Evolutionary conservation across 805 yeast genomes (phyloP).

Genomic region (Candida qinlingensis): DNA sequence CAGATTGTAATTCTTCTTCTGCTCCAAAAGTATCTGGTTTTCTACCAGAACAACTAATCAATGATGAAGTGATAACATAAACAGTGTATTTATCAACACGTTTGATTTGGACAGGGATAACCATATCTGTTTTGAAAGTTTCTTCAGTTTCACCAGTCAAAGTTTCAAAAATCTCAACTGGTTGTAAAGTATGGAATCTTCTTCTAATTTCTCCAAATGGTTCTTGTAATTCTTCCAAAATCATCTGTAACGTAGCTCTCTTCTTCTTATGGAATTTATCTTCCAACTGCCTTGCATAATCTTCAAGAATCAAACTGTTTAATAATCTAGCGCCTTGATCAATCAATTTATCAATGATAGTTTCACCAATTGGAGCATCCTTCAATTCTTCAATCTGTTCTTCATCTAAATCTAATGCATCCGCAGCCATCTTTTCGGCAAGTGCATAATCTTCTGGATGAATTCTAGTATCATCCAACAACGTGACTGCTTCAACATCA

Average conservation of each 20-base stretch:
- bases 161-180: conserved; percentile 75
- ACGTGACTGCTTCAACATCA: conserved; percentile 59
- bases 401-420: conserved; percentile 93
- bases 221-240: conserved; percentile 78
- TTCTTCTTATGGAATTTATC: conserved; percentile 66
- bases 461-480: conserved; percentile 89
- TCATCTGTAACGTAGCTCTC: conserved; percentile 75
- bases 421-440: conserved; percentile 97
- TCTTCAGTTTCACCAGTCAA: conserved; percentile 82
- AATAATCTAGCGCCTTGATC: conserved; percentile 65
- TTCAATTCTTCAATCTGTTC: conserved; percentile 81
- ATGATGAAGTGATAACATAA: conserved; percentile 47
- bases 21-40: conserved; percentile 37
- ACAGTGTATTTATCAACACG: conserved; percentile 48
- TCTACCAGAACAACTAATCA: conserved; percentile 55
- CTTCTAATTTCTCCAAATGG: conserved; percentile 85
- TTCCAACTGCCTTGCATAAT: conserved; percentile 86
- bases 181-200: conserved; percentile 58
- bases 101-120: conserved; percentile 70
- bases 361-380: conserved; percentile 66
- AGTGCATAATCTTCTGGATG: conserved; percentile 97
- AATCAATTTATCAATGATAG: conserved; percentile 56
- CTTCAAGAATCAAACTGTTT: conserved; percentile 83
- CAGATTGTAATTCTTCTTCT: conserved; percentile 42
- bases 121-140: conserved; percentile 59